Conservation (phyloP, 2,329 filamentous ascomycete species). For the Trichoderma sp. region DNA sequence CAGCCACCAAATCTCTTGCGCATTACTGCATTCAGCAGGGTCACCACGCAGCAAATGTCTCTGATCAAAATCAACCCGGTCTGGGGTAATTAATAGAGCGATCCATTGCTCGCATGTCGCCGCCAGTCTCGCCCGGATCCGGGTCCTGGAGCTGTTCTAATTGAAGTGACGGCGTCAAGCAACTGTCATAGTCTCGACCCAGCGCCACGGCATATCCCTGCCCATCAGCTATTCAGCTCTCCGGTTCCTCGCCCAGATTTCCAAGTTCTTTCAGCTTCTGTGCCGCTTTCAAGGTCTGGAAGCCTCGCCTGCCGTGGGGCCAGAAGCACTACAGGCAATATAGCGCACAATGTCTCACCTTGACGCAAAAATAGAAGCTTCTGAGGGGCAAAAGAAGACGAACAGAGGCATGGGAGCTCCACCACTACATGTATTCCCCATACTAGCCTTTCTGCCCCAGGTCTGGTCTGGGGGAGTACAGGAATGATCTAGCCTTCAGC, state of each 20-base stretch:
- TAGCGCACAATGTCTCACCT: background rate
- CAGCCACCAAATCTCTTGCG: background rate
- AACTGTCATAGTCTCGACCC: background rate
- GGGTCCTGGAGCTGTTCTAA: background rate
- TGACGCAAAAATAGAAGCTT: slow-evolving; percentile 3
- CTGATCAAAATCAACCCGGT: background rate
- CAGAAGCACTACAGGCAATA: background rate
- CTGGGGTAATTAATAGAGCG: background rate
- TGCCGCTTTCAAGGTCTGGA: background rate
- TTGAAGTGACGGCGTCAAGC: background rate
- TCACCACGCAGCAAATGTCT: slow-evolving; percentile 6
- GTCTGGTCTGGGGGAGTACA: background rate
- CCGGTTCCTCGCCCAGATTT: background rate
- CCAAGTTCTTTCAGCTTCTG: background rate
- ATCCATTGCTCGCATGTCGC: background rate
- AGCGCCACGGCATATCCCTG: background rate
- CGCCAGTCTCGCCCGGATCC: background rate
- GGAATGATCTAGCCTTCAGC: background rate
- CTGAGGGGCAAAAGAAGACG: background rate
- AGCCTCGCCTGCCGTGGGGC: background rate
- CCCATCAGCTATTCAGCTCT: background rate
- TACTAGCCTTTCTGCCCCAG: background rate
- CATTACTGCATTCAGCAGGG: background rate
- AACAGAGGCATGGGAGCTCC: background rate
- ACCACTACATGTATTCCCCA: background rate